Evolutionary conservation across 176 grass and related monocot species (phyloP), one percentile per base, ranked within the genome.

Genomic region (Rhipidocladum racemiflorum): DNA sequence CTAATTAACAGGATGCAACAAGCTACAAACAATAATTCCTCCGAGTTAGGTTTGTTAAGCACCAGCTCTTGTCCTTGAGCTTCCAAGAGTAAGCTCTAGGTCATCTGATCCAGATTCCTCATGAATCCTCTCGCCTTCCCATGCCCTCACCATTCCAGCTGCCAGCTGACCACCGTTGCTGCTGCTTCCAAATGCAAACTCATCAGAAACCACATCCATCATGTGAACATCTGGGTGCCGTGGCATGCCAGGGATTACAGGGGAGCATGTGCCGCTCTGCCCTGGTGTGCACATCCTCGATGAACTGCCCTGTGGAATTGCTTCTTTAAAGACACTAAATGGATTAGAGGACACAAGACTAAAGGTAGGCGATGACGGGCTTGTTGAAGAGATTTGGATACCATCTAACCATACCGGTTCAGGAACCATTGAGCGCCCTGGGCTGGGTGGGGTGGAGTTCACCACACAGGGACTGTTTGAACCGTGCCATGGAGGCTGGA

Each of bases 91-190:
- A 18, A 97, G 92, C 79, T 97, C 95, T 1, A 97, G 86, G 38
- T 97, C 95, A 42, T 97, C 95, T 1, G 92, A 94, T 0, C 83
- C 90, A 11, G 79, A 94, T 46, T 92, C 92, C 81, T 97, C 95
- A 3, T 97, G 95, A 54, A 97, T 97, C 81, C 74, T 87, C 86
- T 97, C 95, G 14, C 95, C 95, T 70, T 97, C 95, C 95, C 95
- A 97, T 16, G 95, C 88, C 77, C 84, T 84, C 70, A 97, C 90
- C 78, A 92, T 1, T 2, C 74, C 90, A 2, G 81, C 21, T 14
- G 77, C 60, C 36, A 68, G 77, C 39, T 85, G 86, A 42, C 49
- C 78, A 4, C 78, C 78, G 4, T 94, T 91, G 4, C 50, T 71
- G 53, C 85, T 78, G 85, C 84, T 91, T n/a, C 92, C 95, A 30